These are phyloP conservation scores for Xylariaceae sp. DNA, from an alignment of 2,329 filamentous ascomycete genomes.

Conservation along the genomic window DNA sequence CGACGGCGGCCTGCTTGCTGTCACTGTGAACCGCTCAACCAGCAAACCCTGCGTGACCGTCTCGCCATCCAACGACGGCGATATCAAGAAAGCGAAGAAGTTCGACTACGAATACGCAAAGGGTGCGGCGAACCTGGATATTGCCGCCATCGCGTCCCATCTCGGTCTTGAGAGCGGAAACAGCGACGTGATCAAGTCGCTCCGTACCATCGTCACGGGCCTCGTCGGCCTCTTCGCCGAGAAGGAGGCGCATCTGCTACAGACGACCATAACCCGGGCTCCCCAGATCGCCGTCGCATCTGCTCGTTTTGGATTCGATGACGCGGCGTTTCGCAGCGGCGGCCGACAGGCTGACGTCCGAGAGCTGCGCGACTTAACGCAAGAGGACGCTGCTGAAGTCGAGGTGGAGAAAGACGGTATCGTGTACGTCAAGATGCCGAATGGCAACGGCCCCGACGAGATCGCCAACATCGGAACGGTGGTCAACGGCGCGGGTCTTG, in stretches of 20 bases:
- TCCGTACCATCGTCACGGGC: conserved; percentile 45
- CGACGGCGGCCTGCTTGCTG: conserved; percentile 48
- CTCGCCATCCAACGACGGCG: conserved; percentile 43
- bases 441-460: conserved; percentile 34
- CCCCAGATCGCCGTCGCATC: conserved; percentile 43
- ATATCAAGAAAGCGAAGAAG: conserved; percentile 42
- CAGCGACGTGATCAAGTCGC: conserved; percentile 30
- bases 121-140: conserved; percentile 34
- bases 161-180: conserved; percentile 47
- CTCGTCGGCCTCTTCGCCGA: conserved; percentile 56
- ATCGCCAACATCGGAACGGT: conserved; percentile 63
- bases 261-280: conserved; percentile 35
- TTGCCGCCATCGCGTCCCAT: conserved; percentile 40
- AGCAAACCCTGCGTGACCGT: conserved; percentile 59
- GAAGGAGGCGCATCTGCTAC: conserved; percentile 60
- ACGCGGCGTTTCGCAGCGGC: conserved; percentile 59
- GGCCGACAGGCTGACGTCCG: conserved; percentile 59
- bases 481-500: conserved; percentile 83
- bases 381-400: conserved; percentile 51
- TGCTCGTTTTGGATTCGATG: conserved; percentile 61
- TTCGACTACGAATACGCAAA: conserved; percentile 58
- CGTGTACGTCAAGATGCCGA: conserved; percentile 61
- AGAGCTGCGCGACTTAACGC: conserved; percentile 44
- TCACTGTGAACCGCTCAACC: conserved; percentile 59
- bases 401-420: conserved; percentile 66